Evolutionary conservation across 306 rosid genomes (phyloP).

Genomic region (Cucurbita maxima): DNA sequence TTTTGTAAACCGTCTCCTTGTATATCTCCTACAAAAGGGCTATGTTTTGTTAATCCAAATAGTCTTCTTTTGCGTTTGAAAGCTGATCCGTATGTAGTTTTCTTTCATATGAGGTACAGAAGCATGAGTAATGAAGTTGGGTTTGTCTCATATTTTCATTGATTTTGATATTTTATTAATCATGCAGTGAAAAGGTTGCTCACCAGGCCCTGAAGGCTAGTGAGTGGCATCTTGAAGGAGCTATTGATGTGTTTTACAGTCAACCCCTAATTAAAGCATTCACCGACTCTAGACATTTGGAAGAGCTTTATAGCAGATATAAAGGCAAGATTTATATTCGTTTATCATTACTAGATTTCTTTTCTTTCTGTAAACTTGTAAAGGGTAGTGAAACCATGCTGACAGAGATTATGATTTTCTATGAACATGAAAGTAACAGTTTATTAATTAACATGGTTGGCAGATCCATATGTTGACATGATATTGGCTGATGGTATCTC

Average conservation of each 20-base stretch:
- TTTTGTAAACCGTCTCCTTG: too few species aligned
- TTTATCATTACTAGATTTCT: neutral
- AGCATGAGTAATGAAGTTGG: neutral
- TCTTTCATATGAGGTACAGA: neutral
- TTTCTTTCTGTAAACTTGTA: neutral
- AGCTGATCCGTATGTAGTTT: neutral
- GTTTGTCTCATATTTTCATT: neutral
- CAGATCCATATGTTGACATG: conserved; percentile 80
- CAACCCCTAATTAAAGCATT: conserved; percentile 68
- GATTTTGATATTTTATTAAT: neutral
- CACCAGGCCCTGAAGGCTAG: conserved; percentile 73
- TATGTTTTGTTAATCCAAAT: neutral
- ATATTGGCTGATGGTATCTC: conserved; percentile 88
- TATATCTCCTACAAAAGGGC: too few species aligned
- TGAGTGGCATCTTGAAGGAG: conserved; percentile 99
- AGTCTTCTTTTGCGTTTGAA: neutral
- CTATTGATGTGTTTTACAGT: conserved; percentile 89
- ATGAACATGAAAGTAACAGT: neutral
- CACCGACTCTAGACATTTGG: conserved; percentile 82
- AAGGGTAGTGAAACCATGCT: neutral
- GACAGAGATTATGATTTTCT: neutral
- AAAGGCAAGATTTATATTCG: conserved; percentile 51
- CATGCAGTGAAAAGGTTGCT: conserved; percentile 75
- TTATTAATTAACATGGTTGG: neutral
- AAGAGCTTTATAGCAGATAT: conserved; percentile 90